These are phyloP conservation scores for Berberis vulgaris DNA, from an alignment of 164 flowering plant genomes.

Conservation along the genomic window DNA sequence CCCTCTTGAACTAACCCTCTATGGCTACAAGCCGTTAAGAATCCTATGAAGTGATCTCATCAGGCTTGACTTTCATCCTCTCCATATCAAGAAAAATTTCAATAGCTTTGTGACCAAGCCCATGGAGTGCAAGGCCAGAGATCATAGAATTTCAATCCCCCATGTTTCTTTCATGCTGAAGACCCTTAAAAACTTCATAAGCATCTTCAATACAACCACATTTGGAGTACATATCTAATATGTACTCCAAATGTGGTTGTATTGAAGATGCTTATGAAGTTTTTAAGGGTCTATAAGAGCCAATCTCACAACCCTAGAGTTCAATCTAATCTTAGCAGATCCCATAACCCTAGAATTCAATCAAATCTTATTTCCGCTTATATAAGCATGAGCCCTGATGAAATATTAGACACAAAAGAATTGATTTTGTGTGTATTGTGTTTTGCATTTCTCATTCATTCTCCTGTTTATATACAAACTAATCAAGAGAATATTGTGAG, in stretches of 20 bases:
- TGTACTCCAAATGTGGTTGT: constrained; percentile 23
- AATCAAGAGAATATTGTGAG: too few species aligned
- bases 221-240: constrained; percentile 20
- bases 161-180: constrained; percentile 6
- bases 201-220: constrained; percentile 21
- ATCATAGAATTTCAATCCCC: constrained; percentile 24
- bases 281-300: too few species aligned
- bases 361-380: constrained; percentile 2
- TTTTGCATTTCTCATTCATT: too few species aligned
- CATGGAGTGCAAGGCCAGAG: constrained; percentile 20
- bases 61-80: constrained; percentile 2
- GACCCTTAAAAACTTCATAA: neutral
- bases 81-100: constrained; percentile 14
- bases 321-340: constrained; percentile 6
- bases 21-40: constrained; percentile 1
- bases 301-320: constrained; percentile 10
- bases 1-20: neutral
- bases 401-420: too few species aligned
- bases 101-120: constrained; percentile 3
- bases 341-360: constrained; percentile 13
- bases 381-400: constrained; percentile 6
- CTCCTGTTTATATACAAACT: too few species aligned
- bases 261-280: constrained; percentile 17
- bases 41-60: constrained; percentile 1
- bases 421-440: too few species aligned